phyloP scores from a whole-genome alignment of 1,139 yeast genomes.

The Candida sanyaensis region DNA sequence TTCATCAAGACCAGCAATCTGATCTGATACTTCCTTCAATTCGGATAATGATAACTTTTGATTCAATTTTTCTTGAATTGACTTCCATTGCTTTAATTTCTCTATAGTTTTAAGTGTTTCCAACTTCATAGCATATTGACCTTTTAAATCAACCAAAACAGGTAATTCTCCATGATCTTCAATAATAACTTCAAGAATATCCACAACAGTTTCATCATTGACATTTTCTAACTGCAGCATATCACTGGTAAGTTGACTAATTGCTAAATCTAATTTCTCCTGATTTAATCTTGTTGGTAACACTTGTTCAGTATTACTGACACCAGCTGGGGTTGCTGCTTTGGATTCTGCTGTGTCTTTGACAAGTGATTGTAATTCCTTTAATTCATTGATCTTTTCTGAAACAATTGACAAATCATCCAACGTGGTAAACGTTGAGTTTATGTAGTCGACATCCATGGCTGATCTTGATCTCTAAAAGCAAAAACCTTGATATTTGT shows the following conservation, averaged over 20 bases:
- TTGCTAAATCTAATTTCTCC: constrained; percentile 8
- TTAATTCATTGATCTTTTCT: constrained; percentile 21
- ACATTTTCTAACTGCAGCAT: constrained; percentile 3
- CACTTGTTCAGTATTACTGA: not conserved
- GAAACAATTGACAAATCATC: constrained; percentile 29
- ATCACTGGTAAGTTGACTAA: constrained; percentile 8
- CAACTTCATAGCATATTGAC: constrained; percentile 5
- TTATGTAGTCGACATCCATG: constrained; percentile 26
- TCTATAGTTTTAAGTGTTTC: constrained; percentile 3
- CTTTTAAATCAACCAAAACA: constrained; percentile 15
- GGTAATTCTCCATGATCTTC: constrained; percentile 17
- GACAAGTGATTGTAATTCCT: constrained; percentile 15
- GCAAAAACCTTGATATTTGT: not conserved
- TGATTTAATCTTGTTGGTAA: constrained; percentile 6
- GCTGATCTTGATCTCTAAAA: not conserved
- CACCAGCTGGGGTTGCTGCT: constrained; percentile 2
- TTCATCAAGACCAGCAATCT: constrained; percentile 3
- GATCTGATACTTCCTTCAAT: constrained; percentile 5
- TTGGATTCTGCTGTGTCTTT: constrained; percentile 13
- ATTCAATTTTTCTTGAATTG: constrained; percentile 6
- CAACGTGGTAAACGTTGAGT: constrained; percentile 27
- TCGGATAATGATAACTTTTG: constrained; percentile 6
- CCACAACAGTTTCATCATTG: constrained; percentile 13
- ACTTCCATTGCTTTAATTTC: constrained; percentile 3
- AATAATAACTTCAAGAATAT: constrained; percentile 19